Evolutionary conservation across 1,284 basidiomycete genomes (phyloP), one percentile per base, ranked within the genome.

Genomic region (Pascua sp.): DNA sequence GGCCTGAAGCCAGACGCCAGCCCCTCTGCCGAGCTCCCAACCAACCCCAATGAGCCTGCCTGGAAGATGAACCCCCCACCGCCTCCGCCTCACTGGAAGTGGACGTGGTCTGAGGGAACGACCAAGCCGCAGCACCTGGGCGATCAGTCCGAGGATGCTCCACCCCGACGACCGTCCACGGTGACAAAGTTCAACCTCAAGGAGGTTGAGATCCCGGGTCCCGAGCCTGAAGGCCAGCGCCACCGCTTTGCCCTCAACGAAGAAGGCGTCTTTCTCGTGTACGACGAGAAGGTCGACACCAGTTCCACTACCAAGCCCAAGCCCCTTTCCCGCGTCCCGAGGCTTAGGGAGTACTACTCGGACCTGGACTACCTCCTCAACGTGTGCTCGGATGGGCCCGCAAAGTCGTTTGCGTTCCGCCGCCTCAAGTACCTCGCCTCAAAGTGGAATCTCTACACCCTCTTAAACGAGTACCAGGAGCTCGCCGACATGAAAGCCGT

Each of bases 381-480:
- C 11, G 89, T 93, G 58, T 94, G 95, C 61, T 85, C 90, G 0
- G 90, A 95, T 69, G 95, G 96, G 0, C 96, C 96, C 0, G 88
- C 91, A 5, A 98, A 98, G 79, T 91, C 89, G 66, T 96, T 97
- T 72, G 95, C 96, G 0, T 98, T 89, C 78, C 83, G 93, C 4
- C 80, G 96, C 53, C 82, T 99, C 64, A 93, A 92, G 78, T 98
- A 95, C 71, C 82, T 98, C 11, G 82, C 87, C n/a, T 89, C 89
- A 79, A 98, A 98, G 77, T 98, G 95, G 81, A 89, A 88, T 53
- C 89, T 98, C 85, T 95, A 97, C 73, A 85, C 82, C 47, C 81
- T 99, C 12, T 79, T 98, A 65, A 96, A 98, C 66, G 95, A 98
- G 75, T 90, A 90, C 67, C 88, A 94, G 67, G 95, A 99, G 72